Evolutionary conservation across 1,139 yeast species (phyloP), one percentile per base, ranked within the genome.

Genomic region (Blastobotrys buckinghamii): DNA sequence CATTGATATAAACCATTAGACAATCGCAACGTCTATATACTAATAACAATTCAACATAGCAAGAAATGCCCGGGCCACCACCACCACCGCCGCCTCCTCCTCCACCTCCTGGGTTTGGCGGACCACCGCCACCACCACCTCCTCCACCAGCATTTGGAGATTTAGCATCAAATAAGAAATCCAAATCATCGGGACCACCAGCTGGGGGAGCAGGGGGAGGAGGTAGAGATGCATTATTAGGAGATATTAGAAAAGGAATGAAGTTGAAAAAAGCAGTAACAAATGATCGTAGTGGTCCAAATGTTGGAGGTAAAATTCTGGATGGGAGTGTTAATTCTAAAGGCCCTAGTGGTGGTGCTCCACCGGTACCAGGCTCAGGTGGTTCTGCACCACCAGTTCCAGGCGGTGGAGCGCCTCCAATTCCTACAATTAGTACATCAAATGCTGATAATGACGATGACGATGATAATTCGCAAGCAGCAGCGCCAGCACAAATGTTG

Each of bases 171-270:
- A 45, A 48, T 32, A 53, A 56, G 27, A 50, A 51, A 6, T 50
- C 52, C 12, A 34, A 56, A 15, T 42, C 52, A 9, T 12, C 48
- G 6, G 52, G 50, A 15, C 56, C 63, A 17, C 54, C 64, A 35
- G 7, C 7, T 5, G 24, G 24, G 4, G 44, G 64, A 10, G 58
- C 55, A 12, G 59, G 53, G 9, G 50, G 56, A 6, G 58, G 56
- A 1, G 62, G 59, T 19, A 50, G 94, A 61, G 87, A 84, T 61
- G 97, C 97, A 0, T 72, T 90, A 45, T 72, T 90, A 36, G 88
- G 92, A 33, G 96, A 88, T 64, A 90, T 90, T 56, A 78, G 90
- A 57, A 84, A 86, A 59, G 97, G 97, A 17, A 72, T 74, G 55
- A 71, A 62, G 49, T 74, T 90, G 56, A 88, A 86, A 66, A 87